phyloP scores from a whole-genome alignment of 306 rosid species.

The Dalbergia cochinchinensis region DNA sequence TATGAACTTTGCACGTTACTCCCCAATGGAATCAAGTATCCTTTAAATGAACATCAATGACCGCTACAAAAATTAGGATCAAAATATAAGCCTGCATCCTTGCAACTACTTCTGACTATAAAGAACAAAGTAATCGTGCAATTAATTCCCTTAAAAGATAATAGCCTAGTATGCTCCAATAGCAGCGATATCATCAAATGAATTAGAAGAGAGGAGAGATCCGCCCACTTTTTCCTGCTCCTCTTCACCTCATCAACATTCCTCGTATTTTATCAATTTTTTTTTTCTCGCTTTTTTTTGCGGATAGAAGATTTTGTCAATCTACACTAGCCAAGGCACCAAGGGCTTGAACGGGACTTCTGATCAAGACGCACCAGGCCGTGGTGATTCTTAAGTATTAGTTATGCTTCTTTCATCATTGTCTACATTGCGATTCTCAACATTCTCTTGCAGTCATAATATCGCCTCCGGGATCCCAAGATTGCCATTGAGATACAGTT shows the following conservation, averaged over 20 bases:
- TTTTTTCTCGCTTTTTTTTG: background rate
- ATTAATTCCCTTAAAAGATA: conserved; percentile 42
- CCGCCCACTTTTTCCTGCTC: background rate
- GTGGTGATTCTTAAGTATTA: conserved; percentile 27
- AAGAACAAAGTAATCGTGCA: conserved; percentile 55
- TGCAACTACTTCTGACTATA: conserved; percentile 43
- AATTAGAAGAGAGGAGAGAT: background rate
- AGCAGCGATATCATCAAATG: conserved; percentile 15
- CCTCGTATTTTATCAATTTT: background rate
- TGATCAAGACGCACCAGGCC: conserved; percentile 41
- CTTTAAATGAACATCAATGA: conserved; percentile 25
- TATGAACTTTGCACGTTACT: conserved; percentile 27
- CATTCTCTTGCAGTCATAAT: conserved; percentile 58
- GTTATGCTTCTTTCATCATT: conserved; percentile 37
- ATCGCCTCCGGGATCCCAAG: conserved; percentile 70
- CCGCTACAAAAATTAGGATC: conserved; percentile 33
- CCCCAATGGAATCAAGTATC: background rate
- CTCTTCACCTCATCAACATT: conserved; percentile 34
- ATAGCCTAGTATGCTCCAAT: conserved; percentile 42
- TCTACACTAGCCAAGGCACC: conserved; percentile 44
- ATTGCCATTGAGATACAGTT: conserved; percentile 74
- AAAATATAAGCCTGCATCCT: conserved; percentile 27
- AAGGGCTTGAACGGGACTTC: conserved; percentile 39
- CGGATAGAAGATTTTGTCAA: conserved; percentile 10
- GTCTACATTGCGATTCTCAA: conserved; percentile 21